Conservation (phyloP, 1,284 basidiomycete genomes). For the Moesziomyces parantarcticus region DNA sequence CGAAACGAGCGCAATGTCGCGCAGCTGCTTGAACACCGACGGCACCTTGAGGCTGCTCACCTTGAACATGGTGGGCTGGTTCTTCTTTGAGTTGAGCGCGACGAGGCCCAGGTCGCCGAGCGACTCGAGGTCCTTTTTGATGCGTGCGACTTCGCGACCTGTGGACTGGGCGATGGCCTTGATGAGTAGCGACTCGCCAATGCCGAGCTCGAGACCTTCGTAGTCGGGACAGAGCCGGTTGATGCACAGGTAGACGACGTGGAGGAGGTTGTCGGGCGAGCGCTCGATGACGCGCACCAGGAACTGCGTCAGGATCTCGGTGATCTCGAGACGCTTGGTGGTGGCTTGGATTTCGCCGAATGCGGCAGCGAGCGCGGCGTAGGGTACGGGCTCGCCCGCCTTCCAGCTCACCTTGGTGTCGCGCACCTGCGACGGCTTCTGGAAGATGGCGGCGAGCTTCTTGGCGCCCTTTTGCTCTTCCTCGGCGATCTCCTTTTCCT, state of each 20-base stretch:
- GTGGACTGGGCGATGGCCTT: conserved; percentile 97
- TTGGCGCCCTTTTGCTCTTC: conserved; percentile 51
- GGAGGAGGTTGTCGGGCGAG: conserved; percentile 80
- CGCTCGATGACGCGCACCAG: conserved; percentile 88
- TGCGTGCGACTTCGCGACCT: conserved; percentile 81
- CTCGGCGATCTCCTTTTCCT: conserved; percentile 41
- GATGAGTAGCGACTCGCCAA: conserved; percentile 92
- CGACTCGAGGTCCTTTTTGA: conserved; percentile 92
- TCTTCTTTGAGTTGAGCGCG: conserved; percentile 91
- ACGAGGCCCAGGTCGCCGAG: conserved; percentile 96
- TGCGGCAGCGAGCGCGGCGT: conserved; percentile 87
- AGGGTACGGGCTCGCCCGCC: conserved; percentile 85
- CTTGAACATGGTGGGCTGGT: conserved; percentile 94
- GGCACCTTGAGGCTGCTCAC: conserved; percentile 89
- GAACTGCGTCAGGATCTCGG: conserved; percentile 85
- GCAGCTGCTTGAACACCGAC: conserved; percentile 72
- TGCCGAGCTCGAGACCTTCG: conserved; percentile 92
- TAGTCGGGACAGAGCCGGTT: conserved; percentile 97
- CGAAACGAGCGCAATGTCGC: conserved; percentile 76
- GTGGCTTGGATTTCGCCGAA: conserved; percentile 93
- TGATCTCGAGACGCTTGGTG: conserved; percentile 95
- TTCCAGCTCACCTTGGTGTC: conserved; percentile 78
- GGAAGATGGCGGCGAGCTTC: conserved; percentile 55
- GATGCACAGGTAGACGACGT: conserved; percentile 94
- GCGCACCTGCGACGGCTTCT: conserved; percentile 74